Base-by-base conservation (phyloP, 768 basidiomycete species). In the Ephemerocybe angulata region DNA sequence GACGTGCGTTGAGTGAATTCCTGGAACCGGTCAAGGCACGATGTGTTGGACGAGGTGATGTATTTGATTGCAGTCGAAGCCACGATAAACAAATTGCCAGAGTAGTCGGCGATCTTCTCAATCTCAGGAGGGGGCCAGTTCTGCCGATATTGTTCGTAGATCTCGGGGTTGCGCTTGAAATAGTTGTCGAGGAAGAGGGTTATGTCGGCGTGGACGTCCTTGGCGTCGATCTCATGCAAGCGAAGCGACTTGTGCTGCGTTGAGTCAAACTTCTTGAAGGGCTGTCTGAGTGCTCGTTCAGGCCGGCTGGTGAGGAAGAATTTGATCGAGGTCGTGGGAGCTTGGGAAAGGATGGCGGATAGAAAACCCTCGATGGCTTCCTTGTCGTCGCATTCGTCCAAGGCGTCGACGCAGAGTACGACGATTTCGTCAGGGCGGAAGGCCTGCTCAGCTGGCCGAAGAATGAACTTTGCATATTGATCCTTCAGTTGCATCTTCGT, bases 241-340 rank as follows among this genome's bases (percentile, higher is more conserved):
- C 50, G 42, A 17, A 41, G 44, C 19, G 25, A n/a, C n/a, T 30
- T 28, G n/a, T 53, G 38, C 25, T 38, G 42, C 4, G 49, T 41
- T 31, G 51, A 59, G 2, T n/a, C n/a, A n/a, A n/a, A n/a, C n/a
- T 30, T 25, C 25, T 38, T 33, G 29, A 57, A 58, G 10, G 40
- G 52, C 19, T 29, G 27, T 17, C 44, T 50, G 19, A 65, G 21
- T 29, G 57, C 19, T 29, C 51, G 48, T 33, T 65, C 58, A 28
- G 58, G 52, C 25, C 63, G 58, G 37, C 63, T 64, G 24, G 63
- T 64, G 1, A 63, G 50, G 37, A 64, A 57, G 48, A 66, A 61
- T 49, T 62, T 61, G 37, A 66, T 43, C 5, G 60, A 58, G 22
- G 35, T n/a, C 24, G 59, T 28, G 27, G 54, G 15, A 5, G 35